A percentile compares a stretch with the other conserved stretches of the same genome.
Conservation (phyloP, 2,329 filamentous ascomycete genomes). For the Canariomyces notabilis region DNA sequence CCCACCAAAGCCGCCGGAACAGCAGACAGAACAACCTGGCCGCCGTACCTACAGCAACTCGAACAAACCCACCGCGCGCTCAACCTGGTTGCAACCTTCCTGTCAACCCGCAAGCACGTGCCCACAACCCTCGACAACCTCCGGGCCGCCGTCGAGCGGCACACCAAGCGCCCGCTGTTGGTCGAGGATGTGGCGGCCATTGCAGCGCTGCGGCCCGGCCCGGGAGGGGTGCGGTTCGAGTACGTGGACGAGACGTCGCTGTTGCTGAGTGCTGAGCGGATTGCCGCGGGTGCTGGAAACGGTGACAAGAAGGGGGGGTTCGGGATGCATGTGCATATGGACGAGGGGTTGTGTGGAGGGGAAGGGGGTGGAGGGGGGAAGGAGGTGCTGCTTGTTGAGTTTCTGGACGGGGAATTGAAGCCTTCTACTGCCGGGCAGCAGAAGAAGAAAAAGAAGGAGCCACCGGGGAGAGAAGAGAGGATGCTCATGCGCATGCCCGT, state of each 20-base stretch:
- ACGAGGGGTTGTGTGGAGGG: slow-evolving; percentile 14
- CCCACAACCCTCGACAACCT: slow-evolving; percentile 90
- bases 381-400: slow-evolving; percentile 86
- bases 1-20: slow-evolving; percentile 9
- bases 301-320: not conserved
- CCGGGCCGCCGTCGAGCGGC: slow-evolving; percentile 74
- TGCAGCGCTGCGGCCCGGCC: slow-evolving; percentile 47
- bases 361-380: slow-evolving; percentile 38
- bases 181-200: slow-evolving; percentile 45
- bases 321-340: not conserved
- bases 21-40: slow-evolving; percentile 53
- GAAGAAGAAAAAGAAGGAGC: slow-evolving; percentile 67
- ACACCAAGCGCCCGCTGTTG: slow-evolving; percentile 65
- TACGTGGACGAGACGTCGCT: slow-evolving; percentile 18
- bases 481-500: slow-evolving; percentile 73
- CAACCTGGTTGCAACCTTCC: slow-evolving; percentile 93
- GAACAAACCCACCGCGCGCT: slow-evolving; percentile 76
- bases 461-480: slow-evolving; percentile 63
- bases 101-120: slow-evolving; percentile 85
- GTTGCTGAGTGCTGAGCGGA: slow-evolving; percentile 7
- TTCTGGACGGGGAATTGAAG: slow-evolving; percentile 85
- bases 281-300: no score
- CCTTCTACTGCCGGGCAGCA: slow-evolving; percentile 36
- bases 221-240: slow-evolving; percentile 36
- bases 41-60: slow-evolving; percentile 65